Base-by-base conservation (phyloP, 768 basidiomycete species). In the Amanita fuliginea region DNA sequence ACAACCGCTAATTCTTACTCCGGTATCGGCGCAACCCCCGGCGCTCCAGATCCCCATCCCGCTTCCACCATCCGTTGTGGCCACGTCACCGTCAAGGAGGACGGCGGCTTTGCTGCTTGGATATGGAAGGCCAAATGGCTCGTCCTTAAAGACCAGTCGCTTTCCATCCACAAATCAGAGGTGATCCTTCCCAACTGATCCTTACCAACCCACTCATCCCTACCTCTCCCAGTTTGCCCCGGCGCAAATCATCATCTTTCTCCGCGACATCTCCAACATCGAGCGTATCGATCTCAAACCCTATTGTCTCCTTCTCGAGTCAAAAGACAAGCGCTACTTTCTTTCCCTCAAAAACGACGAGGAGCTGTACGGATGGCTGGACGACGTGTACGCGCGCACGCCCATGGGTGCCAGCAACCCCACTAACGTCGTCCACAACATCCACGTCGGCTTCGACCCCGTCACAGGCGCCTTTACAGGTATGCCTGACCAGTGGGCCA, bases 401-500 rank as follows among this genome's bases (percentile, higher is more conserved):
- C 92, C 94, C 2, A 89, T 94, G 82, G 91, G 95, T 22, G 88
- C 94, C 39, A 85, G 84, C 63, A 86, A 86, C 56, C 95, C 95
- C 0, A 97, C 94, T 6, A 95, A 99, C 65, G 98, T 99, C 61
- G 91, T 97, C 0, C 95, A 99, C 70, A 93, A 97, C 63, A 93
- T 98, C 2, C 95, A 98, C 65, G 95, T 98, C 50, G 94, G 93
- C 2, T 97, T 94, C 58, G 95, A 99, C 67, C 89, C 93, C 2
- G 72, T 88, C 39, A 86, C 86, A 36, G 95, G 95, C 9, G 91
- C 83, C 13, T 99, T 99, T 65, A 97, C 94, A 13, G 95, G 95
- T 51, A 80, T 99, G 64, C 95, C 95, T 8, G 93, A 96, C 49
- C 91, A 95, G 71, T 99, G 95, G 95, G 88, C 80, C 60, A 89